Evolutionary conservation across 192 early-diverging fungal species (phyloP), one percentile per base, ranked within the genome.

Genomic region (Podila minutissima): DNA sequence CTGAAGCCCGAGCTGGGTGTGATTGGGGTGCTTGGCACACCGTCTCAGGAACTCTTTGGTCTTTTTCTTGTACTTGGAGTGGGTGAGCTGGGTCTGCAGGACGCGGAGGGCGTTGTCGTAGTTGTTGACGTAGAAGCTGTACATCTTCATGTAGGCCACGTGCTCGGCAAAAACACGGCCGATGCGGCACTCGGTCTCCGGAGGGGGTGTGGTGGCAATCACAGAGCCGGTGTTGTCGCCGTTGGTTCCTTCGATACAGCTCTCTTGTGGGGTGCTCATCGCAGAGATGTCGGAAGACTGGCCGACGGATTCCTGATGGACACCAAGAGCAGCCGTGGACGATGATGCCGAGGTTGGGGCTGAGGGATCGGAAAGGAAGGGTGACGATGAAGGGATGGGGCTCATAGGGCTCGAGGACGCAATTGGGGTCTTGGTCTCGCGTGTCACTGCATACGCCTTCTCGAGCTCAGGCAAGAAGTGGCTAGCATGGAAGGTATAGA

Each of bases 41-140:
- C 66, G 90, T 37, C 71, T 83, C 41, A 73, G 11, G 51, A 81
- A 81, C 71, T 81, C 77, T 59, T 73, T 81, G 66, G 72, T 81
- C 71, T 81, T 81, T 31, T 81, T 81, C 77, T 81, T 81, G 57
- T 72, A 59, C 71, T 81, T 81, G 31, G 77, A 58, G 4, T 58
- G 28, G 19, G 75, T 79, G 50, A 81, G 15, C 33, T 69, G 77
- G 26, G 84, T 84, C 32, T 84, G 69, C 4, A 95, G 81, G 24
- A 90, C 85, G 6, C 76, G 72, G 64, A 89, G 86, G 41, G 94
- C 92, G 31, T 89, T 85, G 46, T 94, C 94, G 83, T 92, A 96
- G 78, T 93, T 94, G 83, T 95, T 96, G 69, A 92, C 91, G 83
- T 95, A 97, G 57, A 84, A 83, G 28, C 91, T 92, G 74, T 97